Conservation (phyloP, 371 early-diverging fungal species). For the Rhizomucor pusillus region DNA sequence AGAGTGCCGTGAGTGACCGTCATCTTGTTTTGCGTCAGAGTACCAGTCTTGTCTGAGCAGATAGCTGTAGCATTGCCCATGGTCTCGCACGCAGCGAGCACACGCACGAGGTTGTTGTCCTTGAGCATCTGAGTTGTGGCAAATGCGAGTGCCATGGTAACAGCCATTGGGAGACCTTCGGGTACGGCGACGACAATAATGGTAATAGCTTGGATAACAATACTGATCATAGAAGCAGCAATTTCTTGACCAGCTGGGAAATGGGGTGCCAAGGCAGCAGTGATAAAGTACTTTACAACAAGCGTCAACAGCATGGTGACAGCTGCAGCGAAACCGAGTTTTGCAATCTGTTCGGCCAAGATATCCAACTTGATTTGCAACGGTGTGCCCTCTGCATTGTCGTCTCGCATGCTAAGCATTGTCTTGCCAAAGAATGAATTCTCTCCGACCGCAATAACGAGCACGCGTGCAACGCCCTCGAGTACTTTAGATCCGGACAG, state of each 20-base stretch:
- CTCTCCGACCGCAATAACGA: slow-evolving; percentile 87
- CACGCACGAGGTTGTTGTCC: slow-evolving; percentile 92
- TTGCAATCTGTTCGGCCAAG: slow-evolving; percentile 91
- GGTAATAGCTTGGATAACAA: slow-evolving; percentile 83
- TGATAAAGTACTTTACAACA: slow-evolving; percentile 76
- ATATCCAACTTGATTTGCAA: slow-evolving; percentile 85
- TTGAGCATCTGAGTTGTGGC: slow-evolving; percentile 94
- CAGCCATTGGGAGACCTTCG: slow-evolving; percentile 98
- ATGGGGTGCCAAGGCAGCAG: slow-evolving; percentile 52
- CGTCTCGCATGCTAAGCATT: slow-evolving; percentile 84
- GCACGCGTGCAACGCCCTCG: slow-evolving; percentile 81
- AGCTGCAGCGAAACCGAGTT: slow-evolving; percentile 83
- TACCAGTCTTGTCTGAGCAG: slow-evolving; percentile 97
- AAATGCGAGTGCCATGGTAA: slow-evolving; percentile 94
- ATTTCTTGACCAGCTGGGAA: slow-evolving; percentile 60
- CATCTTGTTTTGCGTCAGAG: slow-evolving; percentile 95
- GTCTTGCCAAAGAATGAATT: slow-evolving; percentile 80
- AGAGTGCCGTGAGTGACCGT: slow-evolving; percentile 79
- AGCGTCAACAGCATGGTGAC: slow-evolving; percentile 77
- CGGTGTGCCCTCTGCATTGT: slow-evolving; percentile 82
- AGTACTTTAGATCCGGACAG: slow-evolving; percentile 89
- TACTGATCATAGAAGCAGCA: slow-evolving; percentile 68
- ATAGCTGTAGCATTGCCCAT: slow-evolving; percentile 97
- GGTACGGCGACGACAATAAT: slow-evolving; percentile 97
- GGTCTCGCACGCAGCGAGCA: slow-evolving; percentile 94